Evolutionary conservation across 2,329 filamentous ascomycete species (phyloP).

Genomic region (Aphanoascus verrucosus): DNA sequence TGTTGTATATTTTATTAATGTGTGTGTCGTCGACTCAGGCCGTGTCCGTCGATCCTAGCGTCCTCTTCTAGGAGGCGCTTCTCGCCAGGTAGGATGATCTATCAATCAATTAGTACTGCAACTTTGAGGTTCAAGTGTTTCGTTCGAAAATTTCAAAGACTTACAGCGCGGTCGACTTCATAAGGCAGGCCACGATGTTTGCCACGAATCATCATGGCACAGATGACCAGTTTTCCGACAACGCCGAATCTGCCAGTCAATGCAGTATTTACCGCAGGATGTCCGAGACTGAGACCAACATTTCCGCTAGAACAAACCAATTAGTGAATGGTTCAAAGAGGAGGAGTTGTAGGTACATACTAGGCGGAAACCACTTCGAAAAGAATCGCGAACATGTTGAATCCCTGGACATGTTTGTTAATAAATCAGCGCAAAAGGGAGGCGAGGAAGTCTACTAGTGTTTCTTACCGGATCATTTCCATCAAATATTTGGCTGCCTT

Average conservation of each 20-base stretch:
- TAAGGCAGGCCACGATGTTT: conserved; percentile 47
- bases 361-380: conserved; percentile 35
- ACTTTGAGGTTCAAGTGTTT: not conserved
- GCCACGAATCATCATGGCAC: conserved; percentile 46
- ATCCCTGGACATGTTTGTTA: conserved; percentile 11
- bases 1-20: not conserved
- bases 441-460: not conserved
- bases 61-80: conserved; percentile 11
- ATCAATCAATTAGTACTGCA: not conserved
- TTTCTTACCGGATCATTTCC: conserved; percentile 20
- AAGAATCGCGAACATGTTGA: conserved; percentile 26
- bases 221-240: conserved; percentile 44
- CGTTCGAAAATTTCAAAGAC: not conserved
- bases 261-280: conserved; percentile 23
- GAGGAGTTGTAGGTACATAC: conserved; percentile 20
- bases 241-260: conserved; percentile 38
- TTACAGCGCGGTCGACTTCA: conserved; percentile 40
- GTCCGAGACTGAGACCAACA: conserved; percentile 27
- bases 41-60: conserved; percentile 5
- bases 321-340: not conserved
- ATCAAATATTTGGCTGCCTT: conserved; percentile 29
- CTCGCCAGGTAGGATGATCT: conserved; percentile 15
- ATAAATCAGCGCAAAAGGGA: not conserved
- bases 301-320: conserved; percentile 21
- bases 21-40: conserved; percentile 10